Evolutionary conservation across 179 eudicot species (phyloP), one percentile per base, ranked within the genome.

Genomic region (Sideroxylon spinosum): DNA sequence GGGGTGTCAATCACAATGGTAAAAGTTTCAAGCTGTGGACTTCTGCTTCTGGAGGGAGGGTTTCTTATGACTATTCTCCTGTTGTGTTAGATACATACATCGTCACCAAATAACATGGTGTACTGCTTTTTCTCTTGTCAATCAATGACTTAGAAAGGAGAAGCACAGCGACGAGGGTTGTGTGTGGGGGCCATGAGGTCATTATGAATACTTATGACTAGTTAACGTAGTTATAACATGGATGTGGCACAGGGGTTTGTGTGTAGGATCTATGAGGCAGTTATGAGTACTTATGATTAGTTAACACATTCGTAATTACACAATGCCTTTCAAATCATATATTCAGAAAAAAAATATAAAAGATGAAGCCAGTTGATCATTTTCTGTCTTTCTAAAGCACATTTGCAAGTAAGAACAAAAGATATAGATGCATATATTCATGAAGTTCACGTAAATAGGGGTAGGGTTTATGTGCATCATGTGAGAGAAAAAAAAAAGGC

Each of bases 21-120:
- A 71, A 71, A 59, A 71, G 74, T 50, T 13, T 71, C 60, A 71
- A 71, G 60, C 59, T 23, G 10, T 10, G 60, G 11, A 9, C 44
- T 20, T 69, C 26, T 70, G 57, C 12, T 23, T 22, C 74, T 8
- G 50, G 59, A 70, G 55, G 28, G 28, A 14, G 55, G 71, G 28
- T 46, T 20, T 11, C 53, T 68, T 3, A 7, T 12, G 22, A 68
- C 55, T 3, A 13, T 19, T 68, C 46, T n/a, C 32, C 7, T 16
- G 32, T 6, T 16, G 46, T 17, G 11, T 29, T 26, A 23, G 12
- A 23, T 8, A 55, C 12, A 73, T 0, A 56, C 76, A 23, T 55
- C 14, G 37, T 57, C 13, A 44, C 22, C 61, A 37, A 19, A 74
- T 53, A 62, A 9, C 19, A 25, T 75, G 32, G 9, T 3, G 22